Percentiles rank a stretch among this genome's conserved stretches.
These are phyloP conservation scores for Hydrangea macrophylla DNA, from an alignment of 148 eudicot species.

Conservation along the genomic window DNA sequence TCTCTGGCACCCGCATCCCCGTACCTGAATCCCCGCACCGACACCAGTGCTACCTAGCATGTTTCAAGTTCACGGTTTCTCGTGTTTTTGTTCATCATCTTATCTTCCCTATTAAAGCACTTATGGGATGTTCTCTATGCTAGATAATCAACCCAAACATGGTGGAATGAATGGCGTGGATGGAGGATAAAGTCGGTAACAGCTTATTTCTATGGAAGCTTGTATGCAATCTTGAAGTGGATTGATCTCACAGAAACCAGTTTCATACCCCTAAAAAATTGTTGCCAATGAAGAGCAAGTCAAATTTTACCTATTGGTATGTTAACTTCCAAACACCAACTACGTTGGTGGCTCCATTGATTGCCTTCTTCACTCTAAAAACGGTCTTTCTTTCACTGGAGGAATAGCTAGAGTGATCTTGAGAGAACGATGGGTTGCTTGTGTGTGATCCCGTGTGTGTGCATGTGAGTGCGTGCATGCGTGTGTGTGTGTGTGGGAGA, in stretches of 20 bases:
- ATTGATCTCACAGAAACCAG: slow-evolving; percentile 23
- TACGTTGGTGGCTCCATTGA: slow-evolving; percentile 30
- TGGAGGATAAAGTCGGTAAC: slow-evolving; percentile 20
- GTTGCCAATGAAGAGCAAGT: slow-evolving; percentile 13
- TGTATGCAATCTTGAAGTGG: slow-evolving; percentile 19
- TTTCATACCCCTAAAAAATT: slow-evolving; percentile 37
- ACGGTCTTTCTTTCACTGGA: slow-evolving; percentile 8
- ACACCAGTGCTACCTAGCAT: background rate
- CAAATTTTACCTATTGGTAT: slow-evolving; percentile 21
- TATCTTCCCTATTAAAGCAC: slow-evolving; percentile 4
- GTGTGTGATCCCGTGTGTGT: too few species aligned
- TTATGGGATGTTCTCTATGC: slow-evolving; percentile 11
- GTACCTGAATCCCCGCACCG: too few species aligned
- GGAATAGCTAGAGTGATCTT: slow-evolving; percentile 20
- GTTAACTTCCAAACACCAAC: slow-evolving; percentile 28
- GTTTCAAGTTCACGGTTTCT: slow-evolving; percentile 4
- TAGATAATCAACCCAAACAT: slow-evolving; percentile 7
- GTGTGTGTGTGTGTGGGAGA: too few species aligned
- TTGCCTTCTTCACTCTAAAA: slow-evolving; percentile 15
- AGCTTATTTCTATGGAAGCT: slow-evolving; percentile 18
- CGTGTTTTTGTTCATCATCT: background rate
- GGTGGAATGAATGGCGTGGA: slow-evolving; percentile 24
- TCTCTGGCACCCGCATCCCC: too few species aligned
- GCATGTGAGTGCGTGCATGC: too few species aligned
- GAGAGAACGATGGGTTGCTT: slow-evolving; percentile 15